Conservation (phyloP, 116 monocot species). For the Zostera marina region DNA sequence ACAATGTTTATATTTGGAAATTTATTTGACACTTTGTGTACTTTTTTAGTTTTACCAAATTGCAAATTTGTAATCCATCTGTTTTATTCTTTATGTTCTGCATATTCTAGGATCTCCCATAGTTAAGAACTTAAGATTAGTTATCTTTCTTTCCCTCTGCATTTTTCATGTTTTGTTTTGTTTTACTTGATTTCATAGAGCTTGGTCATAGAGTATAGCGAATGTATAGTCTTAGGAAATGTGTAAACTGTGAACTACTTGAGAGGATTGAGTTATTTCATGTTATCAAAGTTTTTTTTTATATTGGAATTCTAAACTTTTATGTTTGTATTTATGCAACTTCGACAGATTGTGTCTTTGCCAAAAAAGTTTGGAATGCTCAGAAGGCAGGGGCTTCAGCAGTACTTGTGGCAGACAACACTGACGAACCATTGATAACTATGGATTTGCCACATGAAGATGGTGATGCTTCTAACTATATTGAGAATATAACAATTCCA, state of each 20-base stretch:
- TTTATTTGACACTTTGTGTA: too few relatives aligned
- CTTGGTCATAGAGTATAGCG: neutral
- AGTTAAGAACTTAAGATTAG: too few relatives aligned
- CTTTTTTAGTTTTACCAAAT: too few relatives aligned
- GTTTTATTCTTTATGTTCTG: too few relatives aligned
- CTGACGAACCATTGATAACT: conserved; percentile 68
- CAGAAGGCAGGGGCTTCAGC: conserved; percentile 80
- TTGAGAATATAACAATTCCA: conserved; percentile 55
- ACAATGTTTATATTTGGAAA: too few relatives aligned
- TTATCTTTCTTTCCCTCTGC: too few relatives aligned
- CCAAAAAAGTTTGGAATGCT: conserved; percentile 74
- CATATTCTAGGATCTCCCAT: too few relatives aligned
- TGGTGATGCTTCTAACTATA: conserved; percentile 30
- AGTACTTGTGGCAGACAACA: conserved; percentile 66
- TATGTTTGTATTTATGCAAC: neutral
- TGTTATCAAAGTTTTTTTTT: neutral
- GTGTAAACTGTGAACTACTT: neutral
- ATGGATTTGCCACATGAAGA: conserved; percentile 81
- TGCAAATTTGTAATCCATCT: too few relatives aligned
- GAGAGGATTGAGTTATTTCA: neutral
- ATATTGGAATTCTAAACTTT: neutral
- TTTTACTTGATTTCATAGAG: too few relatives aligned
- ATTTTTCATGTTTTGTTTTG: too few relatives aligned
- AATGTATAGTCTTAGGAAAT: neutral
- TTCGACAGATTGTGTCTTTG: conserved; percentile 61